Conservation (phyloP, 2,329 filamentous ascomycete genomes). For the Cordyceps fumosorosea region DNA sequence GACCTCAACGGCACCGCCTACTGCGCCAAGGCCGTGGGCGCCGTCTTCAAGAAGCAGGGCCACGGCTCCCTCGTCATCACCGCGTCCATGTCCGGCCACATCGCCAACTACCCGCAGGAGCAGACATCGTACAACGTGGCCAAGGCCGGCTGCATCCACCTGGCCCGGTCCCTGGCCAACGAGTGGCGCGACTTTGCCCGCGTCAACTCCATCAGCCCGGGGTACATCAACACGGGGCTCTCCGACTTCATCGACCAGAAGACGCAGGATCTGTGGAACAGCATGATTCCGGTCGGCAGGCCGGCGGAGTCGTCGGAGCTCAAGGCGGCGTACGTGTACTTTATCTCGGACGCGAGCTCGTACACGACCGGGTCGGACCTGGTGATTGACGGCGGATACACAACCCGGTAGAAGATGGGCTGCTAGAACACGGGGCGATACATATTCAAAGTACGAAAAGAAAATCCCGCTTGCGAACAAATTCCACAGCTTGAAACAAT, state of each 20-base stretch:
- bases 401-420: slow-evolving; percentile 30
- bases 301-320: slow-evolving; percentile 63
- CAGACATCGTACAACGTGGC: slow-evolving; percentile 63
- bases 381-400: slow-evolving; percentile 66
- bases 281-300: slow-evolving; percentile 68
- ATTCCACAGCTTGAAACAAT: no score
- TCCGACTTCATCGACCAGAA: slow-evolving; percentile 58
- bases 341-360: slow-evolving; percentile 66
- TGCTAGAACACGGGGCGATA: no score
- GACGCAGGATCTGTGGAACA: slow-evolving; percentile 65
- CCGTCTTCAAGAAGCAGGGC: slow-evolving; percentile 57
- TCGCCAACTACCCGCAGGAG: slow-evolving; percentile 63
- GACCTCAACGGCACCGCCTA: slow-evolving; percentile 64
- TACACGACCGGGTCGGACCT: slow-evolving; percentile 70
- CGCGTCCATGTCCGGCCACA: slow-evolving; percentile 62
- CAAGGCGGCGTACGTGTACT: slow-evolving; percentile 72
- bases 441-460: not conserved
- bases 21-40: slow-evolving; percentile 57
- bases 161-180: slow-evolving; percentile 45
- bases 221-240: slow-evolving; percentile 63
- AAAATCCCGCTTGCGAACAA: no score
- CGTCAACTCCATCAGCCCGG: slow-evolving; percentile 59
- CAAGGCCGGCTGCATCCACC: slow-evolving; percentile 48
- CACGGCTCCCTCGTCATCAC: slow-evolving; percentile 63
- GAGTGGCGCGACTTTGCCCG: slow-evolving; percentile 65